Conservation (phyloP, 441 rosid species). For the Geranium incanum region DNA sequence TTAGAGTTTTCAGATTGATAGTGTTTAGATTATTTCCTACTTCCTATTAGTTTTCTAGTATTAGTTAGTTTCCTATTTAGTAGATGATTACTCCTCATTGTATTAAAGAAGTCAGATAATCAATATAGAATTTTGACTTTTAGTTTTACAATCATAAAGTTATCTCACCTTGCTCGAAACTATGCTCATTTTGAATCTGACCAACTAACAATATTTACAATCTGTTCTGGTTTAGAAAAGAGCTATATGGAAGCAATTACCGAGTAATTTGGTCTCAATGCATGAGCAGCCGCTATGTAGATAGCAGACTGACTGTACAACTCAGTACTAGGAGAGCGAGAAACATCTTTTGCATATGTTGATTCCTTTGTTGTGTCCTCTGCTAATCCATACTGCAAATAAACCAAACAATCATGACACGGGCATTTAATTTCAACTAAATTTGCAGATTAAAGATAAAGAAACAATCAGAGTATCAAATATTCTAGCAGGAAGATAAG, state of each 20-base stretch:
- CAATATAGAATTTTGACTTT: no score
- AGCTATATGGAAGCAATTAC: constrained; percentile 27
- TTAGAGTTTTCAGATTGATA: no score
- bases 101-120: no score
- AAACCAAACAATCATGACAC: constrained; percentile 16
- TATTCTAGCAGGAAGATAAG: not conserved
- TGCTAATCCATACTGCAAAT: constrained; percentile 77
- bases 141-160: no score
- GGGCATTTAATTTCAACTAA: not conserved
- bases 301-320: constrained; percentile 93
- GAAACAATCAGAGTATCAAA: not conserved
- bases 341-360: constrained; percentile 54
- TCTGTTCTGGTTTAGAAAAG: not conserved
- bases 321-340: constrained; percentile 51
- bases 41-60: no score
- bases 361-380: constrained; percentile 86
- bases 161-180: no score
- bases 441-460: not conserved
- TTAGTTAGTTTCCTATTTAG: no score
- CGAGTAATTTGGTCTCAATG: constrained; percentile 89
- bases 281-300: constrained; percentile 96
- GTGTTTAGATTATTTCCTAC: no score
- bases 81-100: no score
- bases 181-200: not conserved
- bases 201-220: constrained; percentile 6